Evolutionary conservation across 805 yeast genomes (phyloP).

Genomic region (Starmerella tilneyi): DNA sequence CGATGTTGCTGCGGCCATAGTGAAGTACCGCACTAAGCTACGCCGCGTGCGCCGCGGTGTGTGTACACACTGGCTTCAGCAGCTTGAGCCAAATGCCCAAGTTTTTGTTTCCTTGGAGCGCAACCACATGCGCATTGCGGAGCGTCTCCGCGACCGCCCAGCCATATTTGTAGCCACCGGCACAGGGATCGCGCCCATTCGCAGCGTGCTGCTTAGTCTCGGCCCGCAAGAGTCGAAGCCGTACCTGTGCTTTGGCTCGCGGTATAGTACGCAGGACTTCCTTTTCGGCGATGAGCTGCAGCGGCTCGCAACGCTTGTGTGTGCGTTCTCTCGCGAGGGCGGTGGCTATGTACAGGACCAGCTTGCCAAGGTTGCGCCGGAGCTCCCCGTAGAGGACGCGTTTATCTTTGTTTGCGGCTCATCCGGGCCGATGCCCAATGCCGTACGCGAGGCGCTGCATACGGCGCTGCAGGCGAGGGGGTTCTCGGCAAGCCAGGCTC

Average conservation of each 20-base stretch:
- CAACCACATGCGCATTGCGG: constrained; percentile 27
- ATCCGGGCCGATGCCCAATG: constrained; percentile 87
- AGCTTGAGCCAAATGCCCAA: constrained; percentile 39
- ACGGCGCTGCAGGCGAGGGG: constrained; percentile 39
- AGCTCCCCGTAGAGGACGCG: constrained; percentile 50
- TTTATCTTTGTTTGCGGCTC: constrained; percentile 80
- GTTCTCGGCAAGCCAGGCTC: constrained; percentile 30
- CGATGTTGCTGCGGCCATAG: constrained; percentile 53
- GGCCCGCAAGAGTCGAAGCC: constrained; percentile 17
- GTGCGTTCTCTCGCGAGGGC: constrained; percentile 40
- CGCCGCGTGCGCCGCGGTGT: constrained; percentile 68
- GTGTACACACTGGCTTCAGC: constrained; percentile 66
- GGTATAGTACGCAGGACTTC: constrained; percentile 56
- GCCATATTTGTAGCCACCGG: constrained; percentile 80
- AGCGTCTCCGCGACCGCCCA: constrained; percentile 26
- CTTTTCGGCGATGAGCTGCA: constrained; percentile 47
- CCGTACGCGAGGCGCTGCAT: constrained; percentile 68
- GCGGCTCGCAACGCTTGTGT: constrained; percentile 29
- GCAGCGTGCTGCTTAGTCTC: constrained; percentile 42
- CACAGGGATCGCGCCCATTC: constrained; percentile 92
- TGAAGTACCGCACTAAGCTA: constrained; percentile 74
- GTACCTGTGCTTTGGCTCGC: constrained; percentile 60
- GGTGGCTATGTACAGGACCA: constrained; percentile 70
- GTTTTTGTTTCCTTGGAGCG: constrained; percentile 31
- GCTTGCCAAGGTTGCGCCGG: constrained; percentile 41